phyloP scores from a whole-genome alignment of 352 stramenopile genomes.

The Phytophthora pini region DNA sequence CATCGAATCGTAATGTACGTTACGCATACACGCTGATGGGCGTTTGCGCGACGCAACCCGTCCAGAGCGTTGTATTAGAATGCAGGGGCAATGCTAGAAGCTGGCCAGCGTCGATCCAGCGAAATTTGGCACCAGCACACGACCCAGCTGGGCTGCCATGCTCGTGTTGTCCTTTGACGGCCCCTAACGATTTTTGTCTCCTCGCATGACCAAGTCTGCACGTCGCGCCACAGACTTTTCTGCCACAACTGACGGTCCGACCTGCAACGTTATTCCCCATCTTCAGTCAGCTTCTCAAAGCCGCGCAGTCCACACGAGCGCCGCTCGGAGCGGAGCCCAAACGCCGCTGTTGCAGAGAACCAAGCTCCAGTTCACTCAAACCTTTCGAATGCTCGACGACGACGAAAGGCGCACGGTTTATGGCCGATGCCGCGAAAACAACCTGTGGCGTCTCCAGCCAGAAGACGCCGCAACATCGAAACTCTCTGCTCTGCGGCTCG shows the following conservation, averaged over 20 bases:
- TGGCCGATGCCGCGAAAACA: conserved; percentile 10
- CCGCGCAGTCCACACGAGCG: background rate
- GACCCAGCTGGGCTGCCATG: background rate
- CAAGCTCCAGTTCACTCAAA: background rate
- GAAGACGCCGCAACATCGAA: background rate
- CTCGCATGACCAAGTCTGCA: conserved; percentile 4
- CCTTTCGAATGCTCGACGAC: conserved; percentile 2
- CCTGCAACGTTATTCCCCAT: conserved; percentile 20
- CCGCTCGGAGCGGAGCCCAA: background rate
- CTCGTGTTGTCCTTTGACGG: background rate
- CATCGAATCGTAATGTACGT: no score
- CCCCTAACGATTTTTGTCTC: conserved; percentile 1
- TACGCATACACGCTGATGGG: no score
- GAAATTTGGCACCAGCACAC: conserved; percentile 6
- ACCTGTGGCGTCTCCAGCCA: background rate
- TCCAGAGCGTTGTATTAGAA: conserved; percentile 1
- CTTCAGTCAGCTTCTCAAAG: conserved; percentile 7
- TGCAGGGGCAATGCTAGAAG: background rate
- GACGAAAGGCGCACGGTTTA: conserved; percentile 5
- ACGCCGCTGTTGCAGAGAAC: background rate
- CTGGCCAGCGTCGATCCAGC: background rate
- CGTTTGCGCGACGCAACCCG: background rate
- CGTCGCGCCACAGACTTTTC: conserved; percentile 19
- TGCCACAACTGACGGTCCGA: conserved; percentile 20
- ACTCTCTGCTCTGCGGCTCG: conserved; percentile 4